A percentile compares a stretch with the other conserved stretches of the same genome.
Evolutionary conservation across 2,329 filamentous ascomycete species (phyloP).

Genomic region (Trichoderma simmonsii): DNA sequence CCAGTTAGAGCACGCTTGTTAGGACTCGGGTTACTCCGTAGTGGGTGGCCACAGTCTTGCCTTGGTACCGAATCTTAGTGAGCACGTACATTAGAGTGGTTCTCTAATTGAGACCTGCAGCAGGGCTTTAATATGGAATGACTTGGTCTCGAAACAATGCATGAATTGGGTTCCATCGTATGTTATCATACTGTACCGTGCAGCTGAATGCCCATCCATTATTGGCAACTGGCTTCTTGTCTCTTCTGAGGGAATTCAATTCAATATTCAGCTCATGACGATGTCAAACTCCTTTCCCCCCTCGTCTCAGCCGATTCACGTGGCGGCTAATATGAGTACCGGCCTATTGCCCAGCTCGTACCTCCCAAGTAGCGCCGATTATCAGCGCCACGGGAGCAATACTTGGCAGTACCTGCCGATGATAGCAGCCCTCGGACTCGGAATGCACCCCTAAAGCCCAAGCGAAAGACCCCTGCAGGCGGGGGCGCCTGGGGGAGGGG

Average conservation of each 20-base stretch:
- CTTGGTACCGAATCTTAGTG: neutral
- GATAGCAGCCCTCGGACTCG: neutral
- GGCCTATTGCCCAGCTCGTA: neutral
- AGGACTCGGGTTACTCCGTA: conserved; percentile 4
- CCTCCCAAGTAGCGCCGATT: neutral
- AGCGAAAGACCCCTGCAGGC: conserved; percentile 1
- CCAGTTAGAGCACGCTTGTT: neutral
- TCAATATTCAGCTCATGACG: neutral
- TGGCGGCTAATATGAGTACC: neutral
- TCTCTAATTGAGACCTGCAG: neutral
- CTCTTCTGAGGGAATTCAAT: neutral
- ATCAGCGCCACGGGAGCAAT: neutral
- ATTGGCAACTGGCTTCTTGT: neutral
- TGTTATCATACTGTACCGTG: neutral
- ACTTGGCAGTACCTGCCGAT: neutral
- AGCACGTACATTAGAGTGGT: neutral
- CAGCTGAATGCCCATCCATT: neutral
- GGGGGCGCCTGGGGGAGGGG: neutral
- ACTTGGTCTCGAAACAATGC: neutral
- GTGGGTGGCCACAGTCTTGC: neutral
- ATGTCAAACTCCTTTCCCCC: neutral
- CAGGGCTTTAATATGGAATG: neutral
- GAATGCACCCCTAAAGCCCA: neutral
- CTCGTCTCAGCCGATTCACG: neutral
- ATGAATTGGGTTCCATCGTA: neutral